Evolutionary conservation across 345 rosid genomes (phyloP), one percentile per base, ranked within the genome.

Genomic region (Arabis hirsuta): DNA sequence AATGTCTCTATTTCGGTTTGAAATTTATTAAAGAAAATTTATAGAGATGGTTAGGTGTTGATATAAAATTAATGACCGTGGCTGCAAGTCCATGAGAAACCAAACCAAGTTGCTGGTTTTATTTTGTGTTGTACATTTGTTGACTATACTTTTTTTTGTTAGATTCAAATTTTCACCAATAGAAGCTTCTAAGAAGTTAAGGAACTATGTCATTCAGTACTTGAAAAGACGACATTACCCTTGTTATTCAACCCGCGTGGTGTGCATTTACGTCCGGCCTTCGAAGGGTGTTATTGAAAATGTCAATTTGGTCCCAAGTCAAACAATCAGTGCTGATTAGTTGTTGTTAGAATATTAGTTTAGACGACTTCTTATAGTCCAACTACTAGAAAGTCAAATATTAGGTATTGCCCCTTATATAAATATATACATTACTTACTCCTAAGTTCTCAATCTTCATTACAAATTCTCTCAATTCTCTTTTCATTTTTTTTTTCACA

Each of bases 351-450:
- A 62, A 69, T 68, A 75, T 60, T 60, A 75, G 10, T 68, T 68
- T 75, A 36, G 70, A 45, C 79, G 73, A 75, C 71, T 76, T 76
- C 11, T 55, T 55, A 55, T 39, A 71, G 56, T 76, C 75, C 46
- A 47, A 62, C 52, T 44, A 44, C 14, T 3, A 66, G 43, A 75
- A 75, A 61, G 68, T 62, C 74, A 41, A 34, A 62, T 27, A 22
- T 73, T 29, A 67, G 65, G 65, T 55, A 5, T 9, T 61, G 26
- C 12, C 26, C 36, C 24, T 69, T 54, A 44, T 69, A 58, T 54
- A 44, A 6, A 54, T 42, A 67, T 42, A 45, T 69, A 55, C 32
- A 29, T 29, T 29, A 29, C 5, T 55, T 36, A 38, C 69, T 43
- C 32, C 32, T 12, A 27, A 26, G 44, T 56, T 74, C 52, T 54